Conservation (phyloP, 2,329 filamentous ascomycete genomes). For the Coniochaeta hoffmannii region DNA sequence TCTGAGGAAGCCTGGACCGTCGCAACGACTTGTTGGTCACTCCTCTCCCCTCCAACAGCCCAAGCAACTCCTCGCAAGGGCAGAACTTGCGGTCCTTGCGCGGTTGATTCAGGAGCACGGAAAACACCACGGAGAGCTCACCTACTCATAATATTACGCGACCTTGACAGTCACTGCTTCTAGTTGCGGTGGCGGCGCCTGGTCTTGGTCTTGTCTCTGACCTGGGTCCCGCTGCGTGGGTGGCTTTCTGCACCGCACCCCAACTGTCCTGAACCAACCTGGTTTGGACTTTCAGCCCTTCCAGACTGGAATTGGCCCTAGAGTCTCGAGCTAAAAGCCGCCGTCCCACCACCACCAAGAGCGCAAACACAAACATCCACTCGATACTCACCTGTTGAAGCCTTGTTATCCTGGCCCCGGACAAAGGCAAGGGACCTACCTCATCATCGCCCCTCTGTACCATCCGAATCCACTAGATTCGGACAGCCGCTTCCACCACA, state of each 20-base stretch:
- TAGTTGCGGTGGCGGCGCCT: not conserved
- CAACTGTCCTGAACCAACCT: not conserved
- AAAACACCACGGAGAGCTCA: not conserved
- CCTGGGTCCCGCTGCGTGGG: not conserved
- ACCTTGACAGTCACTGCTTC: not conserved
- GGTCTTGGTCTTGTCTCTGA: slow-evolving; percentile 1
- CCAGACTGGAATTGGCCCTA: not conserved
- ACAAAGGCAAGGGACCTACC: not conserved
- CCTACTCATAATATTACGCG: not conserved
- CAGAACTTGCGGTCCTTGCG: not conserved
- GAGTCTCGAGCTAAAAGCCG: not conserved
- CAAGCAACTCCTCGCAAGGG: not conserved
- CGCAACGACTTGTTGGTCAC: too few species aligned
- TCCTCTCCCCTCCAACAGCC: too few species aligned
- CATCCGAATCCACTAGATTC: not conserved
- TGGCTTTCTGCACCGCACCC: slow-evolving; percentile 1
- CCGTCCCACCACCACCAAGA: not conserved
- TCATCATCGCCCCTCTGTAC: slow-evolving; percentile 1
- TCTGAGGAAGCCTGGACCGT: too few species aligned
- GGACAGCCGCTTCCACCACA: not conserved
- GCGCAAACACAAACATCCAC: not conserved
- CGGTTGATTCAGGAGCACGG: not conserved
- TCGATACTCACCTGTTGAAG: not conserved
- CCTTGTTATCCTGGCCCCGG: not conserved
- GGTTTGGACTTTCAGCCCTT: too few species aligned